Conservation (phyloP, 768 basidiomycete species). For the Tulasnella sp. region DNA sequence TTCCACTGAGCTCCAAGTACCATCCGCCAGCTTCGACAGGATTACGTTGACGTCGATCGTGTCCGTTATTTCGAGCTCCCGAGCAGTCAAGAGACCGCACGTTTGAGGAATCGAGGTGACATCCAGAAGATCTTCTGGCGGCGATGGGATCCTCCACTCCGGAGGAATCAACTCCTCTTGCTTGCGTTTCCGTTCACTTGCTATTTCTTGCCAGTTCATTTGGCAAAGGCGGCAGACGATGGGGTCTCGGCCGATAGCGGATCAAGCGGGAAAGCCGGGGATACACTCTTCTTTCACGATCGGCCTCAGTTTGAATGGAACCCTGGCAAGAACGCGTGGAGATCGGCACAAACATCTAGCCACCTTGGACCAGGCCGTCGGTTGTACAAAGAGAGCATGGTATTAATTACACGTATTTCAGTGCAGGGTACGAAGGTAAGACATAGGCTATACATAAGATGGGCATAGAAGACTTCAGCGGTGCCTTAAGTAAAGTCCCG, state of each 20-base stretch:
- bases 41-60: constrained; percentile 55
- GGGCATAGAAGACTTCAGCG: background rate
- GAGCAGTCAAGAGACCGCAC: constrained; percentile 59
- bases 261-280: background rate
- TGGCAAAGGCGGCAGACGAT: background rate
- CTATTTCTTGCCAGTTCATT: constrained; percentile 56
- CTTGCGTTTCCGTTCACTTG: constrained; percentile 55
- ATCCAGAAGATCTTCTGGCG: constrained; percentile 54
- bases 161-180: constrained; percentile 63
- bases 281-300: background rate
- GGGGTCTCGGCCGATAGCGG: background rate
- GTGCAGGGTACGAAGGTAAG: background rate
- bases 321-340: background rate
- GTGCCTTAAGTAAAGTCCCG: background rate
- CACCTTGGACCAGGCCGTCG: too few species aligned
- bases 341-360: too few species aligned
- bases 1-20: constrained; percentile 64
- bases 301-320: background rate
- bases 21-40: constrained; percentile 56
- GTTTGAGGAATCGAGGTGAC: constrained; percentile 59
- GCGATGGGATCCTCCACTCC: constrained; percentile 62
- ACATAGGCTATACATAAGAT: background rate
- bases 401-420: background rate
- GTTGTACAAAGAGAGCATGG: background rate
- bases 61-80: constrained; percentile 66